Percentiles rank a stretch among this genome's conserved stretches.
phyloP scores from a whole-genome alignment of 2,329 filamentous ascomycete species.

The Trichophyton rubrum region DNA sequence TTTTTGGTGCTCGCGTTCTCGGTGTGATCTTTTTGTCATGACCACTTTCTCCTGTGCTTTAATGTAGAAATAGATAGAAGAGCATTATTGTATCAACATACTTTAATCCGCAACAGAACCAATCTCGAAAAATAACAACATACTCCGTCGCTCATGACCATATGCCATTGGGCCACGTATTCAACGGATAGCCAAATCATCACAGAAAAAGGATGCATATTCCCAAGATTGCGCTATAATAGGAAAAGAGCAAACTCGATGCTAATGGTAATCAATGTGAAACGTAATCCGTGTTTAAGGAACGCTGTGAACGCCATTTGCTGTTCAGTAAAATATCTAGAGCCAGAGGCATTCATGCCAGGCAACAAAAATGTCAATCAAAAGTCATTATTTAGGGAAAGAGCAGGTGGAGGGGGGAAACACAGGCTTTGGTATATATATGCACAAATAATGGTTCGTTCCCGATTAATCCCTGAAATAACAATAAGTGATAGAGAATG shows the following conservation, averaged over 20 bases:
- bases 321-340: background rate
- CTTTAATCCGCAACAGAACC: background rate
- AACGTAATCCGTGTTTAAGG: background rate
- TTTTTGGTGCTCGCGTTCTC: too few species aligned
- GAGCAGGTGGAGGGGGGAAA: background rate
- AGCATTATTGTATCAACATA: background rate
- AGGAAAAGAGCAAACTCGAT: background rate
- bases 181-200: background rate
- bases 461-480: background rate
- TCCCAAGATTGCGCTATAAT: background rate
- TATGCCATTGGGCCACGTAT: background rate
- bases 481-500: background rate
- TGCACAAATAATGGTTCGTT: background rate
- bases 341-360: background rate
- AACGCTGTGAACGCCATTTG: background rate
- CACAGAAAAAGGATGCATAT: background rate
- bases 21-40: too few species aligned
- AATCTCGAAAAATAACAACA: background rate
- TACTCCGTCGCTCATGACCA: background rate
- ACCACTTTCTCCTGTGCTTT: background rate
- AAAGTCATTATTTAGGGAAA: background rate
- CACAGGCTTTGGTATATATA: constrained; percentile 1
- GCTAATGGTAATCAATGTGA: background rate
- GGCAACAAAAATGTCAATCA: background rate
- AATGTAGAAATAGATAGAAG: background rate